Base-by-base conservation (phyloP, 139 green algal species). In the Chlamydomonas applanata region DNA sequence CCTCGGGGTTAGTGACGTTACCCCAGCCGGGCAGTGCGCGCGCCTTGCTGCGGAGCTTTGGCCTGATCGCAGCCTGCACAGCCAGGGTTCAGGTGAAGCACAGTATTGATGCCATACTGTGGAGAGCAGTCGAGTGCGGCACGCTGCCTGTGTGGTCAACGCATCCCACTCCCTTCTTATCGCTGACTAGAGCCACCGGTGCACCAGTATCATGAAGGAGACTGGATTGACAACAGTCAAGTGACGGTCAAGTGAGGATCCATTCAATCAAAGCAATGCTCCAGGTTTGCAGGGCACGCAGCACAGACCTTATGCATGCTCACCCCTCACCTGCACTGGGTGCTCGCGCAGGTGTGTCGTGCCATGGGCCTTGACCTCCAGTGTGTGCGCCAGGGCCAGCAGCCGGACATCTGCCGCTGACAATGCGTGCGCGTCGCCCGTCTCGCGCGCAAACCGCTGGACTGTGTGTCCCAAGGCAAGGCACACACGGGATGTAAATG, bases 361-460 rank as follows among this genome's bases (percentile, higher is more conserved):
- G 32, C 92, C 89, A 72, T 97, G 80, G 2, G 81, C 77, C 0
- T 75, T 75, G 11, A 88, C 71, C 78, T 98, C 93, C 49, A 98
- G 82, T 0, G 75, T 89, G 74, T 90, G 79, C 0, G 91, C 79
- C 44, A 98, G 83, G 3, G 94, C 94, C 13, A 98, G 79, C 52
- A 98, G 85, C 57, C 89, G 87, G 22, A 96, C 56, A 62, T 98
- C 94, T 0, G 84, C 79, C 1, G 74, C 54, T 0, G 94, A 98
- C 9, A 98, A 85, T 5, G 88, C 86, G 49, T 93, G 86, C 4
- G 95, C 71, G 79, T 98, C 94, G 11, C 94, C 94, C 0, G 91
- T 98, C 35, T 87, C 87, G 0, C 91, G 79, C 0, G 93, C 92
- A 81, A 98, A 98, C 11, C 72, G 46, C 0, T 90, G 77, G 1